Percentiles rank a stretch among this genome's conserved stretches.
phyloP scores from a whole-genome alignment of 164 flowering plant genomes.

The Annona cherimola region DNA sequence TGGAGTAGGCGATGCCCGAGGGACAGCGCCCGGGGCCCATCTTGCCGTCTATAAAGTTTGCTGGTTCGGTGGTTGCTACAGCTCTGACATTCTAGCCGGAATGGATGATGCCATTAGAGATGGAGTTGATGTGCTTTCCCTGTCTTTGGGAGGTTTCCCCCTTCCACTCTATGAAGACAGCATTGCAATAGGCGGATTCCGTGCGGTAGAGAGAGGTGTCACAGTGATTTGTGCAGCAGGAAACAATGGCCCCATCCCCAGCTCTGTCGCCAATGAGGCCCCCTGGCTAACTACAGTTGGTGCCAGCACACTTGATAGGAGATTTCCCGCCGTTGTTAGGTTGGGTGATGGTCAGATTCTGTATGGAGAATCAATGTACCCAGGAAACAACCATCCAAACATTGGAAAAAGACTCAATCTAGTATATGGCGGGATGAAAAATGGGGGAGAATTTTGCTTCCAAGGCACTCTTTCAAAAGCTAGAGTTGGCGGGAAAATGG shows the following conservation, averaged over 20 bases:
- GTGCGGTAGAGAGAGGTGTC: slow-evolving; percentile 80
- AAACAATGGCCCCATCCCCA: slow-evolving; percentile 70
- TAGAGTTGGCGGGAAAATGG: slow-evolving; percentile 72
- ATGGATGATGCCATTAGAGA: slow-evolving; percentile 87
- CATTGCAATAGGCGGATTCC: slow-evolving; percentile 83
- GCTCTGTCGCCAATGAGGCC: slow-evolving; percentile 85
- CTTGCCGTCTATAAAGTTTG: slow-evolving; percentile 91
- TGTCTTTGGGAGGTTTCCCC: slow-evolving; percentile 86
- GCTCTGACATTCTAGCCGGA: slow-evolving; percentile 89
- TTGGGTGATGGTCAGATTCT: slow-evolving; percentile 51
- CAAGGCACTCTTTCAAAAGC: slow-evolving; percentile 61
- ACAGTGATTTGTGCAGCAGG: slow-evolving; percentile 86
- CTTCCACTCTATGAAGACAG: slow-evolving; percentile 73
- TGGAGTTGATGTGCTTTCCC: slow-evolving; percentile 82
- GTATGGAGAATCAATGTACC: slow-evolving; percentile 85
- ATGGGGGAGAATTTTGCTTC: slow-evolving; percentile 61
- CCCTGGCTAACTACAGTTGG: slow-evolving; percentile 95
- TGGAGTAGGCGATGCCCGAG: slow-evolving; percentile 74
- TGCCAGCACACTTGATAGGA: slow-evolving; percentile 88
- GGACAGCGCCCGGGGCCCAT: slow-evolving; percentile 89
- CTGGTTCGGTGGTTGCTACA: slow-evolving; percentile 86
- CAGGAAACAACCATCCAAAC: slow-evolving; percentile 34
- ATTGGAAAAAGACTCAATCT: slow-evolving; percentile 48
- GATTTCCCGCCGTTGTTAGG: slow-evolving; percentile 69
- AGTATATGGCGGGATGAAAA: slow-evolving; percentile 45